These are phyloP conservation scores for Scedosporium aurantiacum DNA, from an alignment of 2,329 filamentous ascomycete species.

Conservation along the genomic window DNA sequence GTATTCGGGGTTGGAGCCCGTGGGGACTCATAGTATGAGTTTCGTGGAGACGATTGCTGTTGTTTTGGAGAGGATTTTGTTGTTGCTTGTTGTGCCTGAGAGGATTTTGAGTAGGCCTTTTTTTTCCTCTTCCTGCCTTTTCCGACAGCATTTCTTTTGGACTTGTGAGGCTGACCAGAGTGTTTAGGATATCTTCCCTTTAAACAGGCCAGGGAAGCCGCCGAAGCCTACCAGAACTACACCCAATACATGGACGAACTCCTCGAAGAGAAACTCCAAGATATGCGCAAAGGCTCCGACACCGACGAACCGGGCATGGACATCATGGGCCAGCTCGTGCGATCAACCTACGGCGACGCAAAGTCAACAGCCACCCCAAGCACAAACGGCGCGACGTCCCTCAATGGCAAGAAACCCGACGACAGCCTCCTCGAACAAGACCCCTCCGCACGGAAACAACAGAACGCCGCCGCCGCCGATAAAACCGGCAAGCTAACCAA, in stretches of 20 bases:
- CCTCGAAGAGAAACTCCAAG: slow-evolving; percentile 46
- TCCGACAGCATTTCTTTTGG: neutral
- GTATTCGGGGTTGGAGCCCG: slow-evolving; percentile 33
- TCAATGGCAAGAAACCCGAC: too few species aligned
- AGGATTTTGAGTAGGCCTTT: slow-evolving; percentile 39
- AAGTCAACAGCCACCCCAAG: neutral
- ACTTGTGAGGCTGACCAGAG: neutral
- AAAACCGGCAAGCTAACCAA: slow-evolving; percentile 35
- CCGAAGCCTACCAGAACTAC: slow-evolving; percentile 51
- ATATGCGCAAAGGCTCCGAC: slow-evolving; percentile 23
- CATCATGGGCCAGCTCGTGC: slow-evolving; percentile 39
- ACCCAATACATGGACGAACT: slow-evolving; percentile 60
- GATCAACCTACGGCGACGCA: slow-evolving; percentile 26
- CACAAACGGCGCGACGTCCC: neutral
- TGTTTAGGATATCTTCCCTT: slow-evolving; percentile 34
- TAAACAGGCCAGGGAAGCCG: slow-evolving; percentile 37
- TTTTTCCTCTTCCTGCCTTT: neutral
- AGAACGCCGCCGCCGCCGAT: slow-evolving; percentile 9
- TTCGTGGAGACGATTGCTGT: slow-evolving; percentile 53
- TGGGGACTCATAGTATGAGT: slow-evolving; percentile 48
- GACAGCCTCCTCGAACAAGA: too few species aligned
- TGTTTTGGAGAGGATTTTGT: slow-evolving; percentile 52
- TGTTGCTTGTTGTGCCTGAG: slow-evolving; percentile 47
- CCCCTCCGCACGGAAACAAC: slow-evolving; percentile 6
- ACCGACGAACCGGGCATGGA: slow-evolving; percentile 38